Base-by-base conservation (phyloP, 1,284 basidiomycete species). In the Stygiomarasmius scandens region DNA sequence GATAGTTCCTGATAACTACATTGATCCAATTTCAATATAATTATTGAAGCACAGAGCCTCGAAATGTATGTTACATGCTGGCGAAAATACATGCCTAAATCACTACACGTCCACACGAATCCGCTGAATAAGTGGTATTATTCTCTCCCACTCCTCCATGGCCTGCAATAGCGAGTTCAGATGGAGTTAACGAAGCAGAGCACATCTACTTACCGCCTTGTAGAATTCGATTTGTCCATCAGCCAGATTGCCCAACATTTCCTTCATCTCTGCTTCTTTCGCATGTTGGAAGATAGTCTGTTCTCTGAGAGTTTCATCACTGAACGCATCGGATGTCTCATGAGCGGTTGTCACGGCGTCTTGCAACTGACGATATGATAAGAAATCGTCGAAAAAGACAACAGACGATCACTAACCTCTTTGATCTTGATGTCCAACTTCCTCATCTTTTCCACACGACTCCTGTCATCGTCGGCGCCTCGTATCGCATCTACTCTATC, bases 151-250 rank as follows among this genome's bases (percentile, higher is more conserved):
- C 71, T 96, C 93, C 65, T 96, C 92, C 90, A 96, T 91, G 58
- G 89, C 83, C 88, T 92, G 61, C 23, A 55, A 59, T 55, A 11
- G 49, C 32, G 43, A 10, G 24, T 16, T 24, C 20, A 61, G 36
- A 61, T 43, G 49, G 25, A 43, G 22, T 52, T 45, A 29, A 20
- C n/a, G 3, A 25, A 23, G 43, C n/a, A 58, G 48, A 56, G 55
- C 20, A 23, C 36, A 49, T n/a, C 57, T 47, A 76, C 84, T 56
- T 70, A 92, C 92, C 64, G 89, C 82, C 74, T 91, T 90, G 70
- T 96, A 94, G 74, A 97, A 93, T 68, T 95, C 93, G 61, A 98
- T 94, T 72, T 99, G 91, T 2, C 95, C 96, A 63, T 98, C 92
- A 9, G 93, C 94, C 61, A 97, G 85, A 57, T 89, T 88, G 5